phyloP scores from a whole-genome alignment of 1,139 yeast species.

The Scheffersomyces parashehatae region DNA sequence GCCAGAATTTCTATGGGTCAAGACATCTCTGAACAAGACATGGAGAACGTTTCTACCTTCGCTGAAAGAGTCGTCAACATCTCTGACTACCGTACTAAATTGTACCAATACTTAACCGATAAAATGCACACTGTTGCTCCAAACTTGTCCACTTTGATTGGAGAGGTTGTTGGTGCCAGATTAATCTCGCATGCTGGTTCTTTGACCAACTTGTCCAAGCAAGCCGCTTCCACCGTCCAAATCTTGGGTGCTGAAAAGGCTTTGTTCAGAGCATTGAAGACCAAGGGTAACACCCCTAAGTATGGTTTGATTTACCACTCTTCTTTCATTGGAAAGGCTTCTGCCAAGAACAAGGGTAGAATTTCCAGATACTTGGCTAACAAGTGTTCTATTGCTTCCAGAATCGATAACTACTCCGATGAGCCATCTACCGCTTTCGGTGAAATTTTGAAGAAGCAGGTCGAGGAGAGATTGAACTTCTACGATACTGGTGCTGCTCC shows the following conservation, averaged over 20 bases:
- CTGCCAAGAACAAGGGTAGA: slow-evolving; percentile 98
- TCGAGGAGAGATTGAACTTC: slow-evolving; percentile 94
- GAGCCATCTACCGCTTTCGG: slow-evolving; percentile 89
- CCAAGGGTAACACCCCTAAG: slow-evolving; percentile 98
- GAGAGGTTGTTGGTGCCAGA: slow-evolving; percentile 98
- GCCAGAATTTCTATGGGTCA: slow-evolving; percentile 99
- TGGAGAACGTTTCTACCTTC: slow-evolving; percentile 84
- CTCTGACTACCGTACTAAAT: slow-evolving; percentile 87
- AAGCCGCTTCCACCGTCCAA: slow-evolving; percentile 98
- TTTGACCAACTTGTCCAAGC: slow-evolving; percentile 90
- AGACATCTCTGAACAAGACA: slow-evolving; percentile 91
- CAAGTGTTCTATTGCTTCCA: slow-evolving; percentile 97
- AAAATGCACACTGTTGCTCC: slow-evolving; percentile 99
- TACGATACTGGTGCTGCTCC: slow-evolving; percentile 97
- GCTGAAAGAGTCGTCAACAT: slow-evolving; percentile 94
- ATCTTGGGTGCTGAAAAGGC: slow-evolving; percentile 99
- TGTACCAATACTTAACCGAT: slow-evolving; percentile 84
- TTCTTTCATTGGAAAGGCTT: slow-evolving; percentile 94
- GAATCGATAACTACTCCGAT: slow-evolving; percentile 94
- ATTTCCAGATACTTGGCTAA: slow-evolving; percentile 97
- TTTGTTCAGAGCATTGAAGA: slow-evolving; percentile 94
- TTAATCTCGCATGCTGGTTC: slow-evolving; percentile 98
- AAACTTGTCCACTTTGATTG: slow-evolving; percentile 91
- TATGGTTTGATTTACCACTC: slow-evolving; percentile 97
- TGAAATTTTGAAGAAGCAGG: slow-evolving; percentile 88